Percentiles rank a stretch among this genome's conserved stretches.
These are phyloP conservation scores for Termitomyces sp. DNA, from an alignment of 768 basidiomycete genomes.

Conservation along the genomic window DNA sequence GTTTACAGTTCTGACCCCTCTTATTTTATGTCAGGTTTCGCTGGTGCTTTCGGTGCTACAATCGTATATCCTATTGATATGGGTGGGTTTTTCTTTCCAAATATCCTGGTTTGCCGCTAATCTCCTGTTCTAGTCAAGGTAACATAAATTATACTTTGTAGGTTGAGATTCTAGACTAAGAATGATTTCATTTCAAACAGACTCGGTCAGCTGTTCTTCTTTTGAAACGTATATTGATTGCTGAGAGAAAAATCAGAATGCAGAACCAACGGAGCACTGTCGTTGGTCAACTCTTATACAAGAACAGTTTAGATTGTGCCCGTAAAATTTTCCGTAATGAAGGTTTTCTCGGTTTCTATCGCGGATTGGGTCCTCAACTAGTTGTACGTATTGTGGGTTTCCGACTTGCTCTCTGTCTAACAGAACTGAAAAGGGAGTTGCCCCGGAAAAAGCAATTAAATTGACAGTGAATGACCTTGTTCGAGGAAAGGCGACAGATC, in stretches of 20 bases:
- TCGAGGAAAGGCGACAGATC: slow-evolving; percentile 79
- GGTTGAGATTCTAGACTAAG: not conserved
- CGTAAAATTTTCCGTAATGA: slow-evolving; percentile 93
- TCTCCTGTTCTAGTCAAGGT: slow-evolving; percentile 59
- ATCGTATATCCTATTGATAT: slow-evolving; percentile 96
- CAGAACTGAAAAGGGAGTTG: slow-evolving; percentile 62
- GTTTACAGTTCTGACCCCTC: slow-evolving; percentile 6
- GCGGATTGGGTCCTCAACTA: slow-evolving; percentile 91
- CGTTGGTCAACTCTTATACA: slow-evolving; percentile 94
- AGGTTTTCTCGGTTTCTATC: slow-evolving; percentile 92
- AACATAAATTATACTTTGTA: slow-evolving; percentile 14
- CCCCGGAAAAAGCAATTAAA: slow-evolving; percentile 97
- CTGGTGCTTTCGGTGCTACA: slow-evolving; percentile 94
- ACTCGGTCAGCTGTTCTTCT: slow-evolving; percentile 42
- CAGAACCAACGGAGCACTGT: slow-evolving; percentile 97
- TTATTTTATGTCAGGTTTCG: slow-evolving; percentile 50
- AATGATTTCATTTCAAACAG: slow-evolving; percentile 22
- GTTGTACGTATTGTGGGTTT: slow-evolving; percentile 46
- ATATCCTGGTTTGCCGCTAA: slow-evolving; percentile 6
- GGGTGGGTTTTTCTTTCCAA: slow-evolving; percentile 42
- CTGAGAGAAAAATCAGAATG: slow-evolving; percentile 47
- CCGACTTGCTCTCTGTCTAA: not conserved
- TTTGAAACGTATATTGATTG: not conserved
- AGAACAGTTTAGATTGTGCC: slow-evolving; percentile 94
- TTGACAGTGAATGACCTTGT: slow-evolving; percentile 94